phyloP scores from a whole-genome alignment of 371 early-diverging fungal species.

The Lichtheimia ramosa region DNA sequence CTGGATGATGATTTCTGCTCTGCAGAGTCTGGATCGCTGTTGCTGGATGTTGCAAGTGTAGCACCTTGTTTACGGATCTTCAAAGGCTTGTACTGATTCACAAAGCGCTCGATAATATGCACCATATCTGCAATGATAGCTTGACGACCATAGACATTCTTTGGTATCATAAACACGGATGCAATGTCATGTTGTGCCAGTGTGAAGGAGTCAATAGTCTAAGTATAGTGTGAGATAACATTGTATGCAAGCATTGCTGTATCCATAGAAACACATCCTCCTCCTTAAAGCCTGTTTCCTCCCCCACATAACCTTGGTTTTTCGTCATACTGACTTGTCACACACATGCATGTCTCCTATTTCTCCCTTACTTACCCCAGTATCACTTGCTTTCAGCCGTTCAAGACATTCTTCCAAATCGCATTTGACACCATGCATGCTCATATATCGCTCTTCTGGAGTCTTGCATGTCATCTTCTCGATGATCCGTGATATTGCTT shows the following conservation, averaged over 20 bases:
- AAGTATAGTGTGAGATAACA: no score
- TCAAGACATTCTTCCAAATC: slow-evolving; percentile 54
- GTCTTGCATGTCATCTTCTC: slow-evolving; percentile 63
- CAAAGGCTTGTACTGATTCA: slow-evolving; percentile 15
- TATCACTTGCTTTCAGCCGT: slow-evolving; percentile 23
- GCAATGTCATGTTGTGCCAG: slow-evolving; percentile 45
- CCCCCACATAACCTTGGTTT: no score
- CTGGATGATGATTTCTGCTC: no score
- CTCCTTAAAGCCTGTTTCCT: no score
- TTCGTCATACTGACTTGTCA: no score
- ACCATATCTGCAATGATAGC: slow-evolving; percentile 32
- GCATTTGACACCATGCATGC: slow-evolving; percentile 52
- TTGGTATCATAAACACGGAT: slow-evolving; percentile 44
- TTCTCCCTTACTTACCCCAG: slow-evolving; percentile 13
- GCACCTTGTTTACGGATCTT: no score
- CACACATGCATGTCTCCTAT: background rate
- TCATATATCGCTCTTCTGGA: slow-evolving; percentile 57
- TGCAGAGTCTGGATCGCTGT: no score
- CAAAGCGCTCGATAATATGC: slow-evolving; percentile 32
- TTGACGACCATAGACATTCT: slow-evolving; percentile 39
- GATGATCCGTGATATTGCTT: slow-evolving; percentile 45
- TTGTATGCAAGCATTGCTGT: no score
- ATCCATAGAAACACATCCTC: no score
- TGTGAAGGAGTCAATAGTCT: slow-evolving; percentile 34
- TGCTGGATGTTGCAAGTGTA: no score